Evolutionary conservation across 805 yeast genomes (phyloP).

Genomic region (Candida vaughaniae): DNA sequence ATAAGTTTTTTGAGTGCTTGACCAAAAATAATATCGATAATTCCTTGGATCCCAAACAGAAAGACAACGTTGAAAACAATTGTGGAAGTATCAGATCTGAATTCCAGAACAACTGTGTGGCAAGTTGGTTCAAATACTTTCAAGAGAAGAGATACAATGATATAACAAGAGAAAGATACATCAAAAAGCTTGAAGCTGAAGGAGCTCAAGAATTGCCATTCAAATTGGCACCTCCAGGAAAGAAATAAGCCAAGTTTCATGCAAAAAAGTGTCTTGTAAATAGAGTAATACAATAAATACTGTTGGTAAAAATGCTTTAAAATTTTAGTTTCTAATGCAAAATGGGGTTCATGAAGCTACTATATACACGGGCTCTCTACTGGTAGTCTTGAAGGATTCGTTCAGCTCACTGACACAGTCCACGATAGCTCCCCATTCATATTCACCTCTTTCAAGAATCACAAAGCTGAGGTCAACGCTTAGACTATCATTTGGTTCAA

Average conservation of each 20-base stretch:
- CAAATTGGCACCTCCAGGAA: conserved; percentile 20
- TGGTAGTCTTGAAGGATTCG: conserved; percentile 18
- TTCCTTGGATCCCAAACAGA: conserved; percentile 57
- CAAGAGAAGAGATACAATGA: conserved; percentile 87
- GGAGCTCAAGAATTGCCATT: conserved; percentile 50
- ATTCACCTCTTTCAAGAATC: conserved; percentile 73
- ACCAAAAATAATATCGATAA: conserved; percentile 65
- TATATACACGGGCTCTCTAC: conserved; percentile 34
- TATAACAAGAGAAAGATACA: conserved; percentile 61
- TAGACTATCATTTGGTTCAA: conserved; percentile 43
- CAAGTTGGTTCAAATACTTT: conserved; percentile 86
- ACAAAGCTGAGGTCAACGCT: conserved; percentile 55
- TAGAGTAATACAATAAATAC: neutral
- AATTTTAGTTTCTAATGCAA: conserved; percentile 10
- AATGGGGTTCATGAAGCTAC: conserved; percentile 16
- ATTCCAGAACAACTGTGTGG: conserved; percentile 75
- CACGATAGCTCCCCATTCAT: conserved; percentile 65
- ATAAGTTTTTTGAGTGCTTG: conserved; percentile 70
- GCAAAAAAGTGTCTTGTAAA: no score
- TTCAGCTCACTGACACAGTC: conserved; percentile 18
- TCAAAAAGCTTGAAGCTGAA: conserved; percentile 68
- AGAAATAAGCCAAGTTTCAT: conserved; percentile 5
- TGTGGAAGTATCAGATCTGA: conserved; percentile 59
- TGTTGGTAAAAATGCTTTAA: neutral
- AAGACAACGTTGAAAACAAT: conserved; percentile 45